Evolutionary conservation across 257 asterid genomes (phyloP).

Genomic region (Rehmannia glutinosa): DNA sequence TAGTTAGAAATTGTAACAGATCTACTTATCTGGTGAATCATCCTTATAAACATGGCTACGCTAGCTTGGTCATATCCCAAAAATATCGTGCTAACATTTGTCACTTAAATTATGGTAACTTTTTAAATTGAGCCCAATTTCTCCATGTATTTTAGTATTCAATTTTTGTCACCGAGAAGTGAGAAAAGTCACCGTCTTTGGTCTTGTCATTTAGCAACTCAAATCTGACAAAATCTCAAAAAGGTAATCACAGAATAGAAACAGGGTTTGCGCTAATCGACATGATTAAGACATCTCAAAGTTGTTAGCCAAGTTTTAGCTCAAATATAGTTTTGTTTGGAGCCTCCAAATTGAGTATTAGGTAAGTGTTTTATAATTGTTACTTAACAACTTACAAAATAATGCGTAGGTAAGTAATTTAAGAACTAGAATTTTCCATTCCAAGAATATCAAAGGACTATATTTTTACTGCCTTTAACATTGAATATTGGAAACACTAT

Average conservation of each 20-base stretch:
- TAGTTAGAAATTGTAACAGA: too few relatives aligned
- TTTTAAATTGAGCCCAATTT: neutral
- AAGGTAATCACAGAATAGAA: neutral
- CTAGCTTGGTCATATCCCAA: slow-evolving; percentile 13
- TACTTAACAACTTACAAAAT: too few relatives aligned
- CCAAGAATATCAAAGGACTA: neutral
- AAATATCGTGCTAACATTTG: slow-evolving; percentile 15
- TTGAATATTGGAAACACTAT: too few relatives aligned
- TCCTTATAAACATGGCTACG: neutral
- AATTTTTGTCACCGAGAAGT: slow-evolving; percentile 18
- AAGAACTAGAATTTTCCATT: neutral
- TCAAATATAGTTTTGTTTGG: too few relatives aligned
- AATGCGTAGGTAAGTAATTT: too few relatives aligned
- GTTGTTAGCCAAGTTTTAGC: too few relatives aligned
- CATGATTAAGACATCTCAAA: too few relatives aligned
- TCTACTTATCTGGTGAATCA: neutral
- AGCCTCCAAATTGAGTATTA: too few relatives aligned
- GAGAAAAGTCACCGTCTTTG: slow-evolving; percentile 42
- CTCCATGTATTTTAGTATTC: slow-evolving; percentile 15
- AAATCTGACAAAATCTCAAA: neutral
- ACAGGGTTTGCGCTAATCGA: too few relatives aligned
- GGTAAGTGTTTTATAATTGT: too few relatives aligned
- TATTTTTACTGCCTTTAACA: too few relatives aligned
- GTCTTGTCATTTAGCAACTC: slow-evolving; percentile 43
- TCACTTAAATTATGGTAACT: slow-evolving; percentile 17